phyloP scores from a whole-genome alignment of 805 yeast species.

The Saccharomycopsis vini region DNA sequence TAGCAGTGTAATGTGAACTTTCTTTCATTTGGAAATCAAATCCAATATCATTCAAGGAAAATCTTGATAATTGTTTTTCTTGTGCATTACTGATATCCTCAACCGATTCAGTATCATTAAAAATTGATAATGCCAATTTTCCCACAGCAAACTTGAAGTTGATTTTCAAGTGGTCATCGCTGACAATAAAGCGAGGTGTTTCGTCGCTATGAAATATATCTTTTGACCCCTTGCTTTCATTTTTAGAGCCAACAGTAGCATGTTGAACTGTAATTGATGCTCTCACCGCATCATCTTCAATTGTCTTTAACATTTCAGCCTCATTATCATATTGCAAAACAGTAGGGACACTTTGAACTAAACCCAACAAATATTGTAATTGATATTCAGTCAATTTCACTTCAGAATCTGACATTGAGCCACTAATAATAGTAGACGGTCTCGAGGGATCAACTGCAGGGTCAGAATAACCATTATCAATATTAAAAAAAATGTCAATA shows the following conservation, averaged over 20 bases:
- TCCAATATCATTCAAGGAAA: constrained; percentile 53
- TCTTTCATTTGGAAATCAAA: constrained; percentile 41
- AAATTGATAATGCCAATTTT: constrained; percentile 50
- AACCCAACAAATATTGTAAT: constrained; percentile 43
- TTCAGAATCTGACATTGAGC: constrained; percentile 54
- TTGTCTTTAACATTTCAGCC: constrained; percentile 36
- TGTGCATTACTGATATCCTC: constrained; percentile 26
- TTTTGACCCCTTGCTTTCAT: constrained; percentile 20
- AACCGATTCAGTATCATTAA: constrained; percentile 38
- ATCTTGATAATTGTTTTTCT: constrained; percentile 38
- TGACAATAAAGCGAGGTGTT: background rate
- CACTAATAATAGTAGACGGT: constrained; percentile 45
- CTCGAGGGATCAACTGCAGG: constrained; percentile 22
- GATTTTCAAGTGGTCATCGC: constrained; percentile 27
- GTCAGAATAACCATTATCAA: constrained; percentile 41
- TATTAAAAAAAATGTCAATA: constrained; percentile 50
- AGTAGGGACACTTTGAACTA: constrained; percentile 45
- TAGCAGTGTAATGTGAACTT: constrained; percentile 49
- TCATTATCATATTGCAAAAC: constrained; percentile 43
- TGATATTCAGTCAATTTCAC: constrained; percentile 69
- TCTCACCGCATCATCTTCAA: constrained; percentile 55
- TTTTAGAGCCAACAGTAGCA: constrained; percentile 21
- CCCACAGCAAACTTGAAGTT: constrained; percentile 54
- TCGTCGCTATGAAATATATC: constrained; percentile 18
- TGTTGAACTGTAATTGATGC: constrained; percentile 45